Percentiles rank a stretch among this genome's conserved stretches.
Evolutionary conservation across 148 eudicot species (phyloP).

Genomic region (Pharnaceum exiguum): DNA sequence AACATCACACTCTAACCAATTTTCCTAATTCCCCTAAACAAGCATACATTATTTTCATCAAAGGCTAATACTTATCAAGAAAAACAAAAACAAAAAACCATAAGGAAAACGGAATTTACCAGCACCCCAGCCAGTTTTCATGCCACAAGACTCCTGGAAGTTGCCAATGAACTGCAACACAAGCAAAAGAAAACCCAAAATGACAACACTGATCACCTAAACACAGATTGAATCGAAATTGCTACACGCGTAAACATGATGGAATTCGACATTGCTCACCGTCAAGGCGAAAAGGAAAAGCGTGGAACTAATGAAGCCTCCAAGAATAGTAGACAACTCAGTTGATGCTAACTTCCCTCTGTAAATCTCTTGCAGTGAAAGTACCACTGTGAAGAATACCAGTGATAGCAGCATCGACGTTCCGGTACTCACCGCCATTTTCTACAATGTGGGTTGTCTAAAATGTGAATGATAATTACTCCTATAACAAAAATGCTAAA

Average conservation of each 20-base stretch:
- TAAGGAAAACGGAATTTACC: constrained; percentile 37
- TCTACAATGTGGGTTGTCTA: no score
- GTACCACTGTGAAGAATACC: constrained; percentile 52
- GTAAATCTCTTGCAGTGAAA: constrained; percentile 77
- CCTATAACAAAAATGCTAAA: no score
- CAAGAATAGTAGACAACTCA: constrained; percentile 80
- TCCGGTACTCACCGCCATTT: constrained; percentile 74
- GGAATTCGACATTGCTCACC: no score
- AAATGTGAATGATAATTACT: no score
- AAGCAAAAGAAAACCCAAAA: constrained; percentile 6
- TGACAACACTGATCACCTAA: not conserved
- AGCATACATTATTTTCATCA: no score
- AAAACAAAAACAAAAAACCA: constrained; percentile 40
- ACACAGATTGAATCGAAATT: not conserved
- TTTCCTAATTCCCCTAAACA: no score
- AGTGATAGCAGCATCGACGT: constrained; percentile 77
- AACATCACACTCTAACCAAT: no score
- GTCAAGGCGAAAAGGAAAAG: constrained; percentile 60
- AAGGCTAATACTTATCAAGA: no score
- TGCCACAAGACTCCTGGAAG: constrained; percentile 69
- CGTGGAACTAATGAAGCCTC: constrained; percentile 77
- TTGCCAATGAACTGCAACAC: constrained; percentile 72
- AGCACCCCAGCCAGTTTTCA: constrained; percentile 87
- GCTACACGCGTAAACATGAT: no score
- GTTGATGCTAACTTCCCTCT: constrained; percentile 80